Evolutionary conservation across 208 protist species (phyloP).

Genomic region (Leptomonas seymouri): DNA sequence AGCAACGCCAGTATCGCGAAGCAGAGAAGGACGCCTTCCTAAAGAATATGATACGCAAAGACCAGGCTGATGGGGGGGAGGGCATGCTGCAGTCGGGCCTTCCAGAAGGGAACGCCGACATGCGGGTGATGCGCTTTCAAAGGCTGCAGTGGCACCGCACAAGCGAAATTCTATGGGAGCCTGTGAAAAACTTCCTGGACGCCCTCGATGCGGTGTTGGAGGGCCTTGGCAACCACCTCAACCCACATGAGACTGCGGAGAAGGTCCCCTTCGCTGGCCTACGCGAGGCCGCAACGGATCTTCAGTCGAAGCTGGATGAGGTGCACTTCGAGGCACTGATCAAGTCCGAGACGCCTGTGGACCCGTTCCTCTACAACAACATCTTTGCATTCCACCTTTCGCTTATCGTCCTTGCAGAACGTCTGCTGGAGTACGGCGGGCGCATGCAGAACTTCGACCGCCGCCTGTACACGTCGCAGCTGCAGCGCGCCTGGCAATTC

Average conservation of each 20-base stretch:
- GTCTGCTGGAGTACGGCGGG: conserved; percentile 44
- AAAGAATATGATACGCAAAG: not conserved
- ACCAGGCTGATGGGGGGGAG: not conserved
- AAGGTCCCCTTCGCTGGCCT: conserved; percentile 56
- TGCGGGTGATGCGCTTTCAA: conserved; percentile 1
- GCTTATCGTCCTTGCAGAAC: conserved; percentile 43
- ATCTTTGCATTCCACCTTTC: conserved; percentile 37
- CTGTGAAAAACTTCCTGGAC: conserved; percentile 34
- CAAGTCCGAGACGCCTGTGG: conserved; percentile 23
- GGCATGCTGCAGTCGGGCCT: not conserved
- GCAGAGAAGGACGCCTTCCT: conserved; percentile 3
- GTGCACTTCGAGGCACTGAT: conserved; percentile 51
- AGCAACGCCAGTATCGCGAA: conserved; percentile 1
- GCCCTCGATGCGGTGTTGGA: conserved; percentile 40
- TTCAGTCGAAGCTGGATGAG: conserved; percentile 47
- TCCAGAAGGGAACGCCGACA: not conserved
- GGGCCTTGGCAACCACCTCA: conserved; percentile 41
- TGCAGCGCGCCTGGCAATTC: conserved; percentile 47
- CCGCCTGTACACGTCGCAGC: conserved; percentile 46
- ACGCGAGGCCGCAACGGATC: conserved; percentile 29
- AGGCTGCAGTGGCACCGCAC: conserved; percentile 18
- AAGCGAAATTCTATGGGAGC: conserved; percentile 17
- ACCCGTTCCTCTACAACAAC: conserved; percentile 43
- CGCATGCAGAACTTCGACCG: conserved; percentile 52
- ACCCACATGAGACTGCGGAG: conserved; percentile 36